Evolutionary conservation across 2,329 filamentous ascomycete genomes (phyloP).

Genomic region (Podosphaera fusca): DNA sequence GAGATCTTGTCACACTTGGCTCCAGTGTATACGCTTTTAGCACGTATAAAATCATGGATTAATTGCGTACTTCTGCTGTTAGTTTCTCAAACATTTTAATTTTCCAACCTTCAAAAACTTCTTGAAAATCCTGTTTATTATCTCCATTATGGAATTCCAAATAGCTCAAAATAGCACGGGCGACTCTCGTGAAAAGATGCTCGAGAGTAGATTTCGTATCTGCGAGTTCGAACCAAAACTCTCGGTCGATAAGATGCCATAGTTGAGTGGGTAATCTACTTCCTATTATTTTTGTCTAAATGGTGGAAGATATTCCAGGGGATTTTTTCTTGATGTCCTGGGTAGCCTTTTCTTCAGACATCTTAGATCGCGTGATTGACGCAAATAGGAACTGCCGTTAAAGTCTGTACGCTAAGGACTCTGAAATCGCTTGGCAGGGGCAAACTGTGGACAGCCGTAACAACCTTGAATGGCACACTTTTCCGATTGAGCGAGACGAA

Average conservation of each 20-base stretch:
- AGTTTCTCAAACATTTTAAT: too few species aligned
- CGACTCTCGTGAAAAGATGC: neutral
- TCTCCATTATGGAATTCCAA: neutral
- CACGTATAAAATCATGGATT: too few species aligned
- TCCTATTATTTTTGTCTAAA: neutral
- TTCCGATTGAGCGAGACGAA: too few species aligned
- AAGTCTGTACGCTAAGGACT: too few species aligned
- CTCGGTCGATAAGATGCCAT: neutral
- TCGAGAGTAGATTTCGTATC: neutral
- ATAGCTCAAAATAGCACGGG: neutral
- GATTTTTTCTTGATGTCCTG: neutral
- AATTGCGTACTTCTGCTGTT: too few species aligned
- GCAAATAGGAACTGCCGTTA: too few species aligned
- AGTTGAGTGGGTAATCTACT: neutral
- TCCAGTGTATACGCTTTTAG: too few species aligned
- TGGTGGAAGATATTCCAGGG: neutral
- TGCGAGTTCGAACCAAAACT: neutral
- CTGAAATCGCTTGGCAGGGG: too few species aligned
- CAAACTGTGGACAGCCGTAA: too few species aligned
- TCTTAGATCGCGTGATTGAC: neutral
- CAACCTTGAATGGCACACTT: too few species aligned
- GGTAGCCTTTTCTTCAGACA: neutral
- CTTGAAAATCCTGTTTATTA: neutral
- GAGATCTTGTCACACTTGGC: too few species aligned
- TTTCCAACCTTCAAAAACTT: neutral